Conservation (phyloP, 805 yeast species). For the Wickerhamomyces chambardii region DNA sequence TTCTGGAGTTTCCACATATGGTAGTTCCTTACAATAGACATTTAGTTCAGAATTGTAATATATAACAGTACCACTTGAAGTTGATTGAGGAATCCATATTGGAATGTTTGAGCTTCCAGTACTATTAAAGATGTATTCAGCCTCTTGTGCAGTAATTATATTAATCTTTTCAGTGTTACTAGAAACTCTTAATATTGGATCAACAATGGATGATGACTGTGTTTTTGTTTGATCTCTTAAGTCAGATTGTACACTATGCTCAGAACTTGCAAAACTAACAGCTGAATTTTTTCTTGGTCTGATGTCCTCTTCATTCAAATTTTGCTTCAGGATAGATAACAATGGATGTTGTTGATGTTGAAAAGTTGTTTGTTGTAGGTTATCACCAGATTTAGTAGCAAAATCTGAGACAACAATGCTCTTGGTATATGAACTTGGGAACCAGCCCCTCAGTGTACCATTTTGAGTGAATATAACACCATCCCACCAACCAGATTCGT, state of each 20-base stretch:
- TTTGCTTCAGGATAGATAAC: slow-evolving; percentile 12
- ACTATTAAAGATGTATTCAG: slow-evolving; percentile 25
- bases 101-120: slow-evolving; percentile 26
- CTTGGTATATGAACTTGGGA: slow-evolving; percentile 59
- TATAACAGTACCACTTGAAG: slow-evolving; percentile 43
- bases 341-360: slow-evolving; percentile 19
- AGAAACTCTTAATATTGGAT: slow-evolving; percentile 8
- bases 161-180: slow-evolving; percentile 11
- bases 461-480: slow-evolving; percentile 37
- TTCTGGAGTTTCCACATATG: slow-evolving; percentile 33
- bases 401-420: slow-evolving; percentile 12
- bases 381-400: background rate
- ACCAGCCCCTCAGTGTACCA: slow-evolving; percentile 65
- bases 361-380: slow-evolving; percentile 17
- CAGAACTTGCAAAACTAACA: slow-evolving; percentile 35
- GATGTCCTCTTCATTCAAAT: slow-evolving; percentile 11
- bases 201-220: slow-evolving; percentile 2
- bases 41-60: slow-evolving; percentile 55
- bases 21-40: slow-evolving; percentile 49
- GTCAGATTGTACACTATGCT: slow-evolving; percentile 20
- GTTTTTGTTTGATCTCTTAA: slow-evolving; percentile 7
- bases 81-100: slow-evolving; percentile 56
- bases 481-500: slow-evolving; percentile 82
- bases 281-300: slow-evolving; percentile 37
- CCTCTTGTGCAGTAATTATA: slow-evolving; percentile 25